Percentiles rank a stretch among this genome's conserved stretches.
Conservation (phyloP, 495 filamentous ascomycete species). For the Tuber melanosporum region DNA sequence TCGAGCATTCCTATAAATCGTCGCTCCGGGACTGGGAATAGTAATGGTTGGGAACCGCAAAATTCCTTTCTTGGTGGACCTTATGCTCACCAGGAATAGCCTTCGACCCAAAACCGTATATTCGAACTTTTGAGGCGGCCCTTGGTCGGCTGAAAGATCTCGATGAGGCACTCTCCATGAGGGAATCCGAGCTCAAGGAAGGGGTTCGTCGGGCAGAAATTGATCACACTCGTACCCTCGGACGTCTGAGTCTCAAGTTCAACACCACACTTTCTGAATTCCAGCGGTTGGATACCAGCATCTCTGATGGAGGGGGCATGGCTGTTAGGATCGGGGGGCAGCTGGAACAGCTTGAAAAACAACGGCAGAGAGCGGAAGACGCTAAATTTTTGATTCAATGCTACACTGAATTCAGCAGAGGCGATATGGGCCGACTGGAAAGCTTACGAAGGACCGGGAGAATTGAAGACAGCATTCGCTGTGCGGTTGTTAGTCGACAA, state of each 20-base stretch:
- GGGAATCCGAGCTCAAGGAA: conserved; percentile 82
- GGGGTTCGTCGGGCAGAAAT: conserved; percentile 84
- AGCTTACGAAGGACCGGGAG: conserved; percentile 42
- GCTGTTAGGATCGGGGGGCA: conserved; percentile 93
- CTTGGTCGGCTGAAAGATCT: conserved; percentile 70
- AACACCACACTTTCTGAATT: conserved; percentile 87
- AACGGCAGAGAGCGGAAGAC: conserved; percentile 81
- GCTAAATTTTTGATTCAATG: conserved; percentile 92
- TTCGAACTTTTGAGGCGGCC: conserved; percentile 84
- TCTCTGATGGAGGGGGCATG: conserved; percentile 62
- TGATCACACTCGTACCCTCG: conserved; percentile 83
- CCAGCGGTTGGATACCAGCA: conserved; percentile 72
- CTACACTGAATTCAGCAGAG: conserved; percentile 76
- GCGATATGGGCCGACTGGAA: conserved; percentile 43
- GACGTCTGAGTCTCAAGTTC: conserved; percentile 74
- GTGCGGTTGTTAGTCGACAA: conserved; percentile 40
- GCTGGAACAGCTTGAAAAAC: conserved; percentile 88
- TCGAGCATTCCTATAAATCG: conserved; percentile 66
- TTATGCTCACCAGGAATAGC: conserved; percentile 42
- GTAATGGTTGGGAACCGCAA: neutral
- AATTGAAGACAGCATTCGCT: conserved; percentile 41
- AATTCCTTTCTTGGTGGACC: neutral
- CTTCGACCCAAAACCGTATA: conserved; percentile 96
- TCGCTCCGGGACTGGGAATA: conserved; percentile 52
- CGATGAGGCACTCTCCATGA: conserved; percentile 74